Percentiles rank a stretch among this genome's conserved stretches.
These are phyloP conservation scores for Malassezia restricta DNA, from an alignment of 1,284 basidiomycete genomes.

Conservation along the genomic window DNA sequence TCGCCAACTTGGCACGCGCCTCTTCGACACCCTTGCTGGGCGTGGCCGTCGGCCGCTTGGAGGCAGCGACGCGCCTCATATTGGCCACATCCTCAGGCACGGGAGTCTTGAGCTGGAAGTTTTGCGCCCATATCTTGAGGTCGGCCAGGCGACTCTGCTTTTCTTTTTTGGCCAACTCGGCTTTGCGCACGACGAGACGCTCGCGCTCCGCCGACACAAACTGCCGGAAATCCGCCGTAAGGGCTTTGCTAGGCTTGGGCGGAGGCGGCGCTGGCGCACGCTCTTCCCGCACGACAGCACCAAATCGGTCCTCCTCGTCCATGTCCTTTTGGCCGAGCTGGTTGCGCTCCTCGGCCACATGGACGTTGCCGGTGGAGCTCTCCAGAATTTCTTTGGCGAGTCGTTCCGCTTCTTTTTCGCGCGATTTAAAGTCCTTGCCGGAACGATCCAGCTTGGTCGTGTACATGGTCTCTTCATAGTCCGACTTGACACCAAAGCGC, in stretches of 20 bases:
- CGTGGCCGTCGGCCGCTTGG: constrained; percentile 9
- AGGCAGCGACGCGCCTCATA: constrained; percentile 41
- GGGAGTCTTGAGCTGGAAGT: constrained; percentile 89
- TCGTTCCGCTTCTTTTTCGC: constrained; percentile 72
- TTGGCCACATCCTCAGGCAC: constrained; percentile 87
- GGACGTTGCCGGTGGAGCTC: constrained; percentile 54
- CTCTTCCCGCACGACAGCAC: constrained; percentile 73
- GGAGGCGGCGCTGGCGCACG: constrained; percentile 59
- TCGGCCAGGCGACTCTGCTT: constrained; percentile 86
- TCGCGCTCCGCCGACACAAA: constrained; percentile 41
- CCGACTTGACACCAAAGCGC: constrained; percentile 78
- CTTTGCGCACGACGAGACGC: constrained; percentile 64
- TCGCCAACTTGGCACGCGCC: constrained; percentile 44
- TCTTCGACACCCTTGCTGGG: constrained; percentile 15
- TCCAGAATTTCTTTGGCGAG: constrained; percentile 82
- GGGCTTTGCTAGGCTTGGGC: constrained; percentile 18
- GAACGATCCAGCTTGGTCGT: constrained; percentile 84
- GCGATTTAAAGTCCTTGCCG: constrained; percentile 72
- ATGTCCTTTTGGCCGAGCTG: constrained; percentile 59
- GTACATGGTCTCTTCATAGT: constrained; percentile 86
- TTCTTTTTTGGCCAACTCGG: constrained; percentile 76
- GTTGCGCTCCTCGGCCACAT: constrained; percentile 80
- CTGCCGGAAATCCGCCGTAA: constrained; percentile 37
- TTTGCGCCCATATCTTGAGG: constrained; percentile 76
- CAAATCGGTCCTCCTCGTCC: constrained; percentile 96